Base-by-base conservation (phyloP, 345 rosid species). In the Corchorus capsularis region DNA sequence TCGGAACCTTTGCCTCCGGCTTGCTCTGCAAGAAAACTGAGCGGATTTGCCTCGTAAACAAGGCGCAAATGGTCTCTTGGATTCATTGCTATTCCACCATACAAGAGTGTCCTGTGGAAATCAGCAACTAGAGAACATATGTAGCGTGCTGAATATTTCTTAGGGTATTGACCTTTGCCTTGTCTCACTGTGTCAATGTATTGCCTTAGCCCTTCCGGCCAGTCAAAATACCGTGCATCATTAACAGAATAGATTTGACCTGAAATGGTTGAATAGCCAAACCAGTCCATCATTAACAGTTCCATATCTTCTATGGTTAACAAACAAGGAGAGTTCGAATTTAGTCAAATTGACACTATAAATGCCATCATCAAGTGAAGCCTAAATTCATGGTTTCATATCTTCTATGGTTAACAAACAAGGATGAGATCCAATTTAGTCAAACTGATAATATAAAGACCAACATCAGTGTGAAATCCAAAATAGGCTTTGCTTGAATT, bases 51-150 rank as follows among this genome's bases (percentile, higher is more conserved):
- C 85, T 92, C 97, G 10, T 93, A 94, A 34, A 94, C 97, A 60
- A 94, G 82, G 20, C 97, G 97, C 20, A 94, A 94, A 82, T 94
- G 98, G 81, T 89, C 93, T 81, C 98, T 90, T 12, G 97, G 97
- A 79, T 93, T 94, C 97, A 94, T 94, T 74, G 97, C 94, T 17
- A 94, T 83, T 12, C 98, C 97, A 34, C 97, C 98, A 77, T 93
- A 94, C 83, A 94, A 73, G 45, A 94, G 55, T 4, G 98, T 94
- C 76, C 98, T 84, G 72, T 94, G 97, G 68, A 93, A 90, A 84
- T 94, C 98, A 75, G 98, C 97, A 35, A 94, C 97, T 41, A 94
- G 83, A 70, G 97, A 94, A 80, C 97, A 94, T 80, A 94, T 89
- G 72, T 94, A 94, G 47, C 97, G 93, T 0, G 98, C 98, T 3